Conservation (phyloP, 345 rosid genomes). For the Firmiana major region DNA sequence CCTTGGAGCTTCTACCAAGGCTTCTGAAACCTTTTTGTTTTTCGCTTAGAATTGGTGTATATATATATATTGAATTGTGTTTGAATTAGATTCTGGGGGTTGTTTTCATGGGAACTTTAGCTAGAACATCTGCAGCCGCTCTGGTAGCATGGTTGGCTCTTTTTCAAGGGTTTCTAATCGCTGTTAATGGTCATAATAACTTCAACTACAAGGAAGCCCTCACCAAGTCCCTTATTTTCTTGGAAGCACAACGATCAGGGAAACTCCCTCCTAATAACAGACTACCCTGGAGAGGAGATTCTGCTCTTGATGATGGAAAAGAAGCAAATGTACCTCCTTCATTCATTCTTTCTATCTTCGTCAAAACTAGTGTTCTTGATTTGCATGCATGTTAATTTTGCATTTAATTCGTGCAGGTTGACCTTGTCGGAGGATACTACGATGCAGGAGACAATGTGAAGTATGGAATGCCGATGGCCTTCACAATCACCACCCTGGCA, state of each 20-base stretch:
- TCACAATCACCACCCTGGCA: conserved; percentile 74
- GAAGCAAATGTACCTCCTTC: conserved; percentile 37
- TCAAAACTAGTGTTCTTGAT: background rate
- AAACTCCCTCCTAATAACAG: conserved; percentile 65
- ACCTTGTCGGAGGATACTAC: conserved; percentile 82
- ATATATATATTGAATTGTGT: background rate
- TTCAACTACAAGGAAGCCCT: conserved; percentile 70
- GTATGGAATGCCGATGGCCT: conserved; percentile 91
- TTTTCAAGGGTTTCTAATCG: conserved; percentile 30
- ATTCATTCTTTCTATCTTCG: background rate
- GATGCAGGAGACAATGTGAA: conserved; percentile 94
- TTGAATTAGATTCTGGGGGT: background rate
- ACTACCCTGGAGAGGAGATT: conserved; percentile 83
- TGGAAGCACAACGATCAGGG: conserved; percentile 93
- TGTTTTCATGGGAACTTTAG: conserved; percentile 18
- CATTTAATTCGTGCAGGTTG: conserved; percentile 37
- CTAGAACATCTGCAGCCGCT: conserved; percentile 21
- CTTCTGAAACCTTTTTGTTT: background rate
- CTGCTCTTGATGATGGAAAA: conserved; percentile 80
- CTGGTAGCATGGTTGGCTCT: conserved; percentile 36
- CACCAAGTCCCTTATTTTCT: conserved; percentile 65
- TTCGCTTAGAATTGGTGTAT: background rate
- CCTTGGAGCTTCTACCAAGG: conserved; percentile 6
- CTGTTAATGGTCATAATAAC: conserved; percentile 29
- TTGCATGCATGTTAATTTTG: background rate